A percentile compares a stretch with the other conserved stretches of the same genome.
Conservation (phyloP, 179 eudicot species). For the Gypsophila paniculata region DNA sequence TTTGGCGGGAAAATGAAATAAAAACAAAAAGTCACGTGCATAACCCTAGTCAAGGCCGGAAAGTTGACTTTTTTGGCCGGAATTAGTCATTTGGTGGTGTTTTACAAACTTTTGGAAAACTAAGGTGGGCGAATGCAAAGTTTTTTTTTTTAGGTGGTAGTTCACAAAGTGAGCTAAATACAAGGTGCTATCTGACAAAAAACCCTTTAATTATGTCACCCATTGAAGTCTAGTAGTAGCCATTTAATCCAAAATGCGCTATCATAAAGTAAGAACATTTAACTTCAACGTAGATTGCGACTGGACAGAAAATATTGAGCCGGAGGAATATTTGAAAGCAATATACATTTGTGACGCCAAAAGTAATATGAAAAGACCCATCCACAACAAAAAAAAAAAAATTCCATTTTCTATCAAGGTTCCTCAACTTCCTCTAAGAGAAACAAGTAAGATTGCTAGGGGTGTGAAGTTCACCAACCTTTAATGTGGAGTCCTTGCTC, state of each 20-base stretch:
- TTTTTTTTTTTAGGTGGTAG: too few relatives aligned
- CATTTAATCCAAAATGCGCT: not conserved
- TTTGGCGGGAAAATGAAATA: too few relatives aligned
- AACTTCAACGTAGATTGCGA: not conserved
- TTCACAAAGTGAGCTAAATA: too few relatives aligned
- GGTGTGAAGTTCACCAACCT: constrained; percentile 40
- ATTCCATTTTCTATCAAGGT: not conserved
- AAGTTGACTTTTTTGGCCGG: too few relatives aligned
- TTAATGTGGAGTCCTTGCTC: constrained; percentile 94
- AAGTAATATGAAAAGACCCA: not conserved
- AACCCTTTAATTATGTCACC: constrained; percentile 1
- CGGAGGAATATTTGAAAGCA: not conserved
- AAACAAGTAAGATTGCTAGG: not conserved
- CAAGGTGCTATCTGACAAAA: too few relatives aligned
- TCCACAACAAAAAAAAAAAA: not conserved
- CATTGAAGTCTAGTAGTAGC: not conserved
- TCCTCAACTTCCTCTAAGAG: not conserved
- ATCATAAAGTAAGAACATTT: not conserved
- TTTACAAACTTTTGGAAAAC: too few relatives aligned
- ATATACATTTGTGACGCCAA: not conserved
- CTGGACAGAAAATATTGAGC: not conserved
- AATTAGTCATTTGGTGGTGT: too few relatives aligned
- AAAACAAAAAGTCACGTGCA: too few relatives aligned
- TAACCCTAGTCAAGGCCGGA: too few relatives aligned
- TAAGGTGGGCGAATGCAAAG: too few relatives aligned